phyloP scores from a whole-genome alignment of 768 basidiomycete genomes.

The Kwoniella europaea region DNA sequence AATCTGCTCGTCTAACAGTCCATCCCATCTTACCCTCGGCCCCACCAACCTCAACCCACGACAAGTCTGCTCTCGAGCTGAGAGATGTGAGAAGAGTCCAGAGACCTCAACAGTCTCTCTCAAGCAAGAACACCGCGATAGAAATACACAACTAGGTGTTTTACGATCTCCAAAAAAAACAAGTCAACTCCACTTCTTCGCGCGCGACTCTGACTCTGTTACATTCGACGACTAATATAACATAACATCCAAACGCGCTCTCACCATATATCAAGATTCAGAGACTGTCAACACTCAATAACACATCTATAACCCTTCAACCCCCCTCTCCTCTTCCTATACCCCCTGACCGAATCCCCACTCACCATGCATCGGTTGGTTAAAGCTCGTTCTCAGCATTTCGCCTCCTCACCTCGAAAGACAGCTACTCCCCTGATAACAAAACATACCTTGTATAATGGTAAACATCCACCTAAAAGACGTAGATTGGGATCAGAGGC shows the following conservation, averaged over 20 bases:
- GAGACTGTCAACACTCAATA: neutral
- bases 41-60: too few species aligned
- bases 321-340: neutral
- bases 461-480: slow-evolving; percentile 35
- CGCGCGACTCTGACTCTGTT: neutral
- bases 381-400: slow-evolving; percentile 44
- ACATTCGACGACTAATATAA: neutral
- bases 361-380: slow-evolving; percentile 38
- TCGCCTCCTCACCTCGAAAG: slow-evolving; percentile 45
- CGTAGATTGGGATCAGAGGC: slow-evolving; percentile 34
- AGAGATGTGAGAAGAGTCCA: slow-evolving; percentile 3
- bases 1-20: neutral
- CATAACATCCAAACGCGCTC: neutral
- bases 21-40: neutral
- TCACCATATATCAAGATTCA: neutral
- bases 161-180: neutral
- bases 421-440: slow-evolving; percentile 35
- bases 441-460: slow-evolving; percentile 20
- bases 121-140: neutral
- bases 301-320: neutral
- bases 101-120: slow-evolving; percentile 11
- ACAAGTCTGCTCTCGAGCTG: neutral
- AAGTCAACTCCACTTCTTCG: neutral
- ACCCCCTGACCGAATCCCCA: neutral
- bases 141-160: neutral